These are phyloP conservation scores for Populus tremula DNA, from an alignment of 345 rosid genomes.

Conservation along the genomic window DNA sequence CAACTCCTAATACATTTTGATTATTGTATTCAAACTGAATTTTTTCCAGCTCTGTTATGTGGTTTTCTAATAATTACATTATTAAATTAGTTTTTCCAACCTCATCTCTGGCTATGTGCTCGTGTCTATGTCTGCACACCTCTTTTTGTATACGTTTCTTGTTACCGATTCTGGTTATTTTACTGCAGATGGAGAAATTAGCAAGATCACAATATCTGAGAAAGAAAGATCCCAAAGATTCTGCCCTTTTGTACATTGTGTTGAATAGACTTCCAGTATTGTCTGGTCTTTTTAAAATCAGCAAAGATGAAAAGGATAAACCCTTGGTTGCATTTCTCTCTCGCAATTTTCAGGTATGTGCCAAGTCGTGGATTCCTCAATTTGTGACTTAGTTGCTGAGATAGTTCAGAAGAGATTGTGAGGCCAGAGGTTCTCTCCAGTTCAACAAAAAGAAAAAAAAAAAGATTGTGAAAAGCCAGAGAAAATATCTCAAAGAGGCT, in stretches of 20 bases:
- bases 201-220: constrained; percentile 77
- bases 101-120: neutral
- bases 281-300: constrained; percentile 89
- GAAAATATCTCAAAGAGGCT: too few species aligned
- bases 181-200: constrained; percentile 77
- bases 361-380: neutral
- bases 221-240: constrained; percentile 84
- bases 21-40: too few species aligned
- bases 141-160: neutral
- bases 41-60: too few species aligned
- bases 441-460: neutral
- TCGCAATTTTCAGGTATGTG: constrained; percentile 85
- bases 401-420: constrained; percentile 2
- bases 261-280: constrained; percentile 84
- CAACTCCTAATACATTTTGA: too few species aligned
- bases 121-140: neutral
- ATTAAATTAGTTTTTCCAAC: neutral
- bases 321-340: constrained; percentile 88
- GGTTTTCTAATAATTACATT: too few species aligned
- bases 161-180: constrained; percentile 17
- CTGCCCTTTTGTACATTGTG: constrained; percentile 81
- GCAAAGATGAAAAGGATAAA: constrained; percentile 86
- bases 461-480: neutral
- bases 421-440: too few species aligned
- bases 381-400: constrained; percentile 10